These are phyloP conservation scores for Ceratobasidium theobromae DNA, from an alignment of 1,284 basidiomycete genomes.

Conservation along the genomic window DNA sequence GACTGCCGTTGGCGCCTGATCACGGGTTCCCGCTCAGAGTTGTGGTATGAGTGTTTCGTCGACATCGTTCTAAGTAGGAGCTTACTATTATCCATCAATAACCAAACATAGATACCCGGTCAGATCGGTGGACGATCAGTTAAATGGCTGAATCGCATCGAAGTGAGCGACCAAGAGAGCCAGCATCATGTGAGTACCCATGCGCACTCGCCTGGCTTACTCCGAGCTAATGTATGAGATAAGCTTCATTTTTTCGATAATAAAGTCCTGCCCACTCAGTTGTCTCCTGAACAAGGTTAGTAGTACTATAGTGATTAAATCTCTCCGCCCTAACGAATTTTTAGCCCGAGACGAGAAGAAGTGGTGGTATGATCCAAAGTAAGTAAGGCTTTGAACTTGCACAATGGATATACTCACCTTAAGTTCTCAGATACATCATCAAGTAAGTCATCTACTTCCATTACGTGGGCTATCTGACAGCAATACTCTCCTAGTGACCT, in stretches of 20 bases:
- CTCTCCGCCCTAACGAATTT: neutral
- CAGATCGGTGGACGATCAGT: conserved; percentile 58
- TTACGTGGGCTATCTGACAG: neutral
- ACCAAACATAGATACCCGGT: too few species aligned
- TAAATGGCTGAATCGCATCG: conserved; percentile 64
- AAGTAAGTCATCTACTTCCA: conserved; percentile 40
- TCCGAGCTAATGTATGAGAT: neutral
- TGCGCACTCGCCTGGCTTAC: neutral
- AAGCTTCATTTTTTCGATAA: conserved; percentile 54
- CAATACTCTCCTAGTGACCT: conserved; percentile 52
- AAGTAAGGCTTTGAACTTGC: conserved; percentile 34
- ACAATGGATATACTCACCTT: neutral
- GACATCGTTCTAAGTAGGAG: too few species aligned
- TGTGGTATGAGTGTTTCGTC: conserved; percentile 40
- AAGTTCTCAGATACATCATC: conserved; percentile 48
- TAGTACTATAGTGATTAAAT: neutral
- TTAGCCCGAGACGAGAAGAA: conserved; percentile 53
- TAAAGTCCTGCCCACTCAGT: conserved; percentile 60
- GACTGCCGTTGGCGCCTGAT: conserved; percentile 58
- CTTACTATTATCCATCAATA: too few species aligned
- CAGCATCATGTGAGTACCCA: conserved; percentile 53
- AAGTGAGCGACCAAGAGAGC: conserved; percentile 55
- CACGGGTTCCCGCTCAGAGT: conserved; percentile 67
- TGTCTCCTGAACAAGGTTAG: conserved; percentile 53
- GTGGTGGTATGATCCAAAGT: conserved; percentile 67